phyloP scores from a whole-genome alignment of 306 rosid species.

The Prunus mira region DNA sequence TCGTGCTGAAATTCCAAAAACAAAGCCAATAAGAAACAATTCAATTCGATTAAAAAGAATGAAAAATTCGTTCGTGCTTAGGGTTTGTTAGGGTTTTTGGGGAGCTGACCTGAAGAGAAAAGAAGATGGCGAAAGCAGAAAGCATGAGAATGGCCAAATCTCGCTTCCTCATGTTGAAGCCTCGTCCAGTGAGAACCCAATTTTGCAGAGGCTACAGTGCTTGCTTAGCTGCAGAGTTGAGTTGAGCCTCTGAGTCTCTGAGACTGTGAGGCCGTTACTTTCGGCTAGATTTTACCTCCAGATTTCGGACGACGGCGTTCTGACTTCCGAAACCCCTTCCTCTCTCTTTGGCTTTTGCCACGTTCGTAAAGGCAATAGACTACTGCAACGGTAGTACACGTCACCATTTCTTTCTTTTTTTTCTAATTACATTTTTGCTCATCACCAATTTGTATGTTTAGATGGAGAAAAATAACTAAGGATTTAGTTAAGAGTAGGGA shows the following conservation, averaged over 20 bases:
- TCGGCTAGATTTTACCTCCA: background rate
- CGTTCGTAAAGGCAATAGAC: background rate
- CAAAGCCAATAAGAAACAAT: background rate
- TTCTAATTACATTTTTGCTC: background rate
- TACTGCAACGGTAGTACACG: background rate
- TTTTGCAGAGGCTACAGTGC: background rate
- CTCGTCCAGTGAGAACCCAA: background rate
- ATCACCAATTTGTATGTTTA: background rate
- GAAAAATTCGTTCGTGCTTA: background rate
- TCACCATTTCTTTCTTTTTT: background rate
- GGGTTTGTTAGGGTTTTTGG: background rate
- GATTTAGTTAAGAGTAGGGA: too few species aligned
- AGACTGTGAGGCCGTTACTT: background rate
- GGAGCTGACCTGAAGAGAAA: conserved; percentile 76
- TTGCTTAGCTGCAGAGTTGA: background rate
- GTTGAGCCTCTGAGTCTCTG: background rate
- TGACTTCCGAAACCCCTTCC: background rate
- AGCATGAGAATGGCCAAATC: conserved; percentile 99
- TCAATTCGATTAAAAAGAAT: background rate
- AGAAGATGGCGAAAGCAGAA: conserved; percentile 93
- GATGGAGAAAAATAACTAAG: too few species aligned
- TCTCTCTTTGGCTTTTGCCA: background rate
- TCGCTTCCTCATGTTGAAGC: conserved; percentile 81
- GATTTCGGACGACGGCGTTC: background rate
- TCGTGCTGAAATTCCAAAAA: conserved; percentile 58